phyloP scores from a whole-genome alignment of 495 filamentous ascomycete species.

The Aspergillus sclerotioniger region DNA sequence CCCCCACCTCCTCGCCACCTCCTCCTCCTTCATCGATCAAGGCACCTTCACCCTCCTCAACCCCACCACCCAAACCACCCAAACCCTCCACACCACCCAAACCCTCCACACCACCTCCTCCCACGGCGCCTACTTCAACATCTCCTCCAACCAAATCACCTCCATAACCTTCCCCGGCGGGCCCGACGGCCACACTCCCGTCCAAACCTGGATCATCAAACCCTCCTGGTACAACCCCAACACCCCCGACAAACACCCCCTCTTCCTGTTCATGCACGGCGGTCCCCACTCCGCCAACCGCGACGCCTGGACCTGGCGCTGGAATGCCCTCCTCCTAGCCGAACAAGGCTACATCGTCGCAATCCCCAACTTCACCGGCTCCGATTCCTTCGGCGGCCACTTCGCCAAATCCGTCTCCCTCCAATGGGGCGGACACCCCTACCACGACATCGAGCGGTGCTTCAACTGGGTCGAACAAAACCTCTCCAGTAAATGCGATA shows the following conservation, averaged over 20 bases:
- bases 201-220: slow-evolving; percentile 3
- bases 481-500: background rate
- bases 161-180: background rate
- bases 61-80: background rate
- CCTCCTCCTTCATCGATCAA: slow-evolving; percentile 4
- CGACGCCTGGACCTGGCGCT: slow-evolving; percentile 5
- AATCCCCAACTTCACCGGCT: slow-evolving; percentile 4
- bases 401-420: background rate
- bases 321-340: background rate
- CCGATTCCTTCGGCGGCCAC: background rate
- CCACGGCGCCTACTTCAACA: background rate
- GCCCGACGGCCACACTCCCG: background rate
- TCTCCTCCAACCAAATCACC: background rate
- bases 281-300: background rate
- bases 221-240: background rate
- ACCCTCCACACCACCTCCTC: background rate
- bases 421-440: slow-evolving; percentile 2
- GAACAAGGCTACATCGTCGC: slow-evolving; percentile 4
- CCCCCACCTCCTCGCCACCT: background rate
- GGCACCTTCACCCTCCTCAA: background rate
- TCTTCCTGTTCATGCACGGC: slow-evolving; percentile 3
- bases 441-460: background rate
- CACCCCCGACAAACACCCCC: background rate
- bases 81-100: background rate
- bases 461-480: background rate